Evolutionary conservation across 331 rosid species (phyloP), one percentile per base, ranked within the genome.

Genomic region (Saraca asoca): DNA sequence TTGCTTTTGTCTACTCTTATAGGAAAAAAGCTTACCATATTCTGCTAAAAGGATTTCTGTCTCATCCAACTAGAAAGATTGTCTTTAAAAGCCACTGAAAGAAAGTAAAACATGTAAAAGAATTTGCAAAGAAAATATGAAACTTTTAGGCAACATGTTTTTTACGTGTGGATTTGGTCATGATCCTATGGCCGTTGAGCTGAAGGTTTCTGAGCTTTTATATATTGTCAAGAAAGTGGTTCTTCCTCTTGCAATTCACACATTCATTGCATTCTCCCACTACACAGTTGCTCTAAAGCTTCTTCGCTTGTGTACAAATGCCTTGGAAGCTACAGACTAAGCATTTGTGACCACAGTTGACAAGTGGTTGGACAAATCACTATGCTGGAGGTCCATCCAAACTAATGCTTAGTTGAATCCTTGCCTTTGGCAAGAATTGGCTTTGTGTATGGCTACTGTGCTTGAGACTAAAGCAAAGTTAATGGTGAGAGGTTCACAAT

Each of bases 251-350:
- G 85, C 97, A 52, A 88, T 88, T 46, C 81, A 82, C 35, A 66
- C 94, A 18, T 91, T 91, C 80, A 77, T 91, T 44, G 82, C 90
- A 51, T 88, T 80, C 85, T 88, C 97, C 41, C 82, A 85, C 34
- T 91, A 95, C 83, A 82, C 73, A 9, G 84, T 91, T 5, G 83
- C 95, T 4, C 79, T 88, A 2, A 95, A 91, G 68, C 95, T 91
- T 75, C 81, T 91, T 6, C 89, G 97, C 53, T 67, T 86, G 19
- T 86, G 97, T 81, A 91, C 95, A 6, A 70, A 84, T 16, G 82
- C 90, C 29, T 71, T 91, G 76, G 97, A 91, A 81, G 91, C 91
- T 29, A 95, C 95, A 3, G 97, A 88, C 58, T 91, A 88, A 81
- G 89, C 87, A 6, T 82, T 91, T 35, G 85, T 86, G 19, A 72